Evolutionary conservation across 192 early-diverging fungal genomes (phyloP), one percentile per base, ranked within the genome.

Genomic region (Dissophora globulifera): DNA sequence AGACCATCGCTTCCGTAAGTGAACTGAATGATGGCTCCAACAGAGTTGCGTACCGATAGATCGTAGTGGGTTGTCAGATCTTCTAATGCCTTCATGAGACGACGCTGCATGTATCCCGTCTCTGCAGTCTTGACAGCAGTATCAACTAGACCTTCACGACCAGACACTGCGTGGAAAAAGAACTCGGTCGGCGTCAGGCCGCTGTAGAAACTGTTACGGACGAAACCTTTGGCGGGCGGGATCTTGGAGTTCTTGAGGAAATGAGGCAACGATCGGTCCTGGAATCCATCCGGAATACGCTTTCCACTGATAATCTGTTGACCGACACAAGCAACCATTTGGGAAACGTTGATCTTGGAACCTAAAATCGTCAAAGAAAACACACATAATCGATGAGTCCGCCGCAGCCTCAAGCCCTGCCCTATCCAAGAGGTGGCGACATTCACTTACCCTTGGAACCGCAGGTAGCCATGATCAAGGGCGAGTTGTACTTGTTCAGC

Each of bases 61-160:
- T 99, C 98, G 63, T 99, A 99, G 74, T 97, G 95, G 22, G 91
- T 90, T 0, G 89, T 91, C 81, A 98, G 78, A 81, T 99, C 98
- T 82, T 99, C 98, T 26, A 99, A 86, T 10, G 95, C 96, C 85
- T 98, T 98, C 92, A 96, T 95, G 35, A 99, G 83, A 78, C 95
- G 93, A 49, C 96, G 86, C 78, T 94, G 93, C 96, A 97, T 98
- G 79, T 98, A 98, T 45, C 98, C 98, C 5, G 98, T 99, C 83
- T 99, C 98, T 23, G 98, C 98, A 50, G 98, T 99, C 71, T 99
- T 99, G 78, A 99, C 98, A 48, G 98, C 98, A 8, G 98, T 98
- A 84, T 99, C 98, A 38, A 99, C 95, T 56, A 99, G 86, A 82
- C 98, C 98, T 90, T 99, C 98, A 84, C 98, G 95, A 78, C 98